Evolutionary conservation across 1,284 basidiomycete species (phyloP), one percentile per base, ranked within the genome.

Genomic region (Cystobasidium sp.): DNA sequence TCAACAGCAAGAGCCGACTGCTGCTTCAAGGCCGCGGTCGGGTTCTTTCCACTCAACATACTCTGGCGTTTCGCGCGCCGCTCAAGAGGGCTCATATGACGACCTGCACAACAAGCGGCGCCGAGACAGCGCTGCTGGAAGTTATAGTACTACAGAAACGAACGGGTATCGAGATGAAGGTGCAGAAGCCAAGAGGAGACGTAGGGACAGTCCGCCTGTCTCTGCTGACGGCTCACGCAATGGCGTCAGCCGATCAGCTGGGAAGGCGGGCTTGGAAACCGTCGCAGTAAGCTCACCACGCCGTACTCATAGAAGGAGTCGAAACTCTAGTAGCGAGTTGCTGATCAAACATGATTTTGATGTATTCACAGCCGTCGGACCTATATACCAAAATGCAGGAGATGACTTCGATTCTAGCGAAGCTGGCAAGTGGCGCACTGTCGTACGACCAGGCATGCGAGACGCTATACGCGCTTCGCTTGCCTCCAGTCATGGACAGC

Each of bases 351-450:
- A 18, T 55, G 2, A 22, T 56, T 59, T n/a, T 1, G 14, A 6
- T 43, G 16, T 5, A 41, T 14, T 6, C 56, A 5, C 20, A 63
- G 46, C 61, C 46, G 24, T 49, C 43, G 37, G 31, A 18, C 1
- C 64, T 55, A 14, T 52, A 5, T 31, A 41, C 16, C 18, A 43
- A 66, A 18, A 47, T 53, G 10, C 64, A 66, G n/a, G 24, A 12
- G 5, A 66, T 66, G 64, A 53, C 64, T n/a, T 43, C 37, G 20
- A 53, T 69, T 20, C 24, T 61, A 6, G n/a, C 55, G 9, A 62
- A 59, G 49, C 68, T 59, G 31, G 68, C 68, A 49, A 47, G 49
- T 20, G 68, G 68, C 53, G 43, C 46, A 59, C 14, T 69, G 39
- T 61, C 52, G 14, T 69, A 59, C 41, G 68, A 58, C 39, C 47